phyloP scores from a whole-genome alignment of 2,329 filamentous ascomycete species.

The Coniella lustricola region DNA sequence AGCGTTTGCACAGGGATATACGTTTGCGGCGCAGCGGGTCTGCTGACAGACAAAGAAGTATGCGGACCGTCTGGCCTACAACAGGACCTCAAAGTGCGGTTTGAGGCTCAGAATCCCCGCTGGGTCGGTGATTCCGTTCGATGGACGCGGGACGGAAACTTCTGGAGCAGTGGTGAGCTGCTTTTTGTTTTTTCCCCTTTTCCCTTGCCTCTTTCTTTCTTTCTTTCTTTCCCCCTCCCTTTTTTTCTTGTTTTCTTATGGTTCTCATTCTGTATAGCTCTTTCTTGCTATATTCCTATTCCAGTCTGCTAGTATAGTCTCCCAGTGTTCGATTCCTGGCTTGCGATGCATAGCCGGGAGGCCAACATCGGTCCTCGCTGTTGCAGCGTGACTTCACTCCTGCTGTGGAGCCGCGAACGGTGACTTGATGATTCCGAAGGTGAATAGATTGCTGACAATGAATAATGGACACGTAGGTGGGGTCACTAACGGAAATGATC shows the following conservation, averaged over 20 bases:
- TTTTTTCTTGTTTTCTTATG: neutral
- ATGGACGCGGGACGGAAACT: slow-evolving; percentile 45
- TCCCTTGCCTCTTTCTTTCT: neutral
- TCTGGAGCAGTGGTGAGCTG: slow-evolving; percentile 49
- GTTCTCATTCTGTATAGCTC: too few species aligned
- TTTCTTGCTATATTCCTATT: too few species aligned
- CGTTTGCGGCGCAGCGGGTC: slow-evolving; percentile 40
- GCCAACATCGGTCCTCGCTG: too few species aligned
- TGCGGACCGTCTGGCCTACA: slow-evolving; percentile 42
- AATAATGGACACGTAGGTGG: slow-evolving; percentile 31
- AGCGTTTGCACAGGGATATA: slow-evolving; percentile 45
- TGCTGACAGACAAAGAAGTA: slow-evolving; percentile 37
- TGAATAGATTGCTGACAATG: neutral
- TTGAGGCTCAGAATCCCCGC: slow-evolving; percentile 26
- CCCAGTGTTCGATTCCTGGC: too few species aligned
- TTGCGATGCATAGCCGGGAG: too few species aligned
- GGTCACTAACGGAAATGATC: slow-evolving; percentile 49
- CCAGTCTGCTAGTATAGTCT: too few species aligned
- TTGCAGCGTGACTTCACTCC: too few species aligned
- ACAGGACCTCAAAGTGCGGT: slow-evolving; percentile 30
- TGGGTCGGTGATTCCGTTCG: slow-evolving; percentile 40
- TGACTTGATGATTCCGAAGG: neutral
- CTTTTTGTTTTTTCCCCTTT: too few species aligned
- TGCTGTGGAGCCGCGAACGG: neutral
- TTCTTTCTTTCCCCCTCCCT: neutral